A percentile compares a stretch with the other conserved stretches of the same genome.
phyloP scores from a whole-genome alignment of 2,329 filamentous ascomycete genomes.

The Alternaria viburni region DNA sequence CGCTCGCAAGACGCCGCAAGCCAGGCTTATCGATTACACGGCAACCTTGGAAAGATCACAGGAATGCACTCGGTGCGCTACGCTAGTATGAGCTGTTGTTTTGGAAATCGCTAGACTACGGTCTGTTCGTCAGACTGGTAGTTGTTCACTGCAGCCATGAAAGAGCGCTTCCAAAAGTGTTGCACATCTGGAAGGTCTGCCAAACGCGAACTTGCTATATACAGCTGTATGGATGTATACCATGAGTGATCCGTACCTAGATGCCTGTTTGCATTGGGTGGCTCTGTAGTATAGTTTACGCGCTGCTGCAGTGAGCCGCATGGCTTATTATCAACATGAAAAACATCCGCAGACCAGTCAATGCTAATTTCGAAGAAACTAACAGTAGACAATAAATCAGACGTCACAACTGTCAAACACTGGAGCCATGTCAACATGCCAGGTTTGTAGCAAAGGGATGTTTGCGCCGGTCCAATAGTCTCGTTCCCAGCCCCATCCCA shows the following conservation, averaged over 20 bases:
- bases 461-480: conserved; percentile 12
- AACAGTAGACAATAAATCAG: background rate
- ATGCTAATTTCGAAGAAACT: background rate
- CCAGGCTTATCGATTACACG: background rate
- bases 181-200: background rate
- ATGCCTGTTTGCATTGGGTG: background rate
- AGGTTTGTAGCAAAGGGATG: conserved; percentile 2
- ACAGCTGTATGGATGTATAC: background rate
- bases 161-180: background rate
- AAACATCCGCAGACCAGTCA: background rate
- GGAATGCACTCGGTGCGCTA: background rate
- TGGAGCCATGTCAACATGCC: background rate
- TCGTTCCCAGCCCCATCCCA: conserved; percentile 7
- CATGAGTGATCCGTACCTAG: background rate
- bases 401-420: background rate
- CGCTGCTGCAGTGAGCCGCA: background rate
- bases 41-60: background rate
- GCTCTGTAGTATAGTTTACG: background rate
- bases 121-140: background rate
- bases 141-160: background rate
- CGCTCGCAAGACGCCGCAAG: background rate
- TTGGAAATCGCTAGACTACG: background rate
- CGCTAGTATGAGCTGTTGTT: background rate
- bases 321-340: background rate
- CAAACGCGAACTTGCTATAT: background rate